Conservation (phyloP, 169 alveolate species). For the Eimeria necatrix region DNA sequence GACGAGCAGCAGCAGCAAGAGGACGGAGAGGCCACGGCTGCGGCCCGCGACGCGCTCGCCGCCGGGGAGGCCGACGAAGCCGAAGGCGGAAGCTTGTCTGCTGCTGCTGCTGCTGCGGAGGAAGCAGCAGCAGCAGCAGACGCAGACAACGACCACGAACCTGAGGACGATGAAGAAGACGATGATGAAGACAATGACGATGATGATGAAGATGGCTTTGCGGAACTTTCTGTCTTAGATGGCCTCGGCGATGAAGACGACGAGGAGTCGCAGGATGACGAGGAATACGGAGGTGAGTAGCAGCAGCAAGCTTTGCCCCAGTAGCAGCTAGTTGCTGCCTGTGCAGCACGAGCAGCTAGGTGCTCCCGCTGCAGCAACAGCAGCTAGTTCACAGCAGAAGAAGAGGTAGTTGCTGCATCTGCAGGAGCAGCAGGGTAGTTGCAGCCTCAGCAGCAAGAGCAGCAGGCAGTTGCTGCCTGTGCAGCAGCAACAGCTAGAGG, state of each 20-base stretch:
- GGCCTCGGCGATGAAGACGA: slow-evolving; percentile 62
- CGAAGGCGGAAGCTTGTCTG: neutral
- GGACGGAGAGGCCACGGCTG: neutral
- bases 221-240: slow-evolving; percentile 6
- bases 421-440: too few species aligned
- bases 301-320: too few species aligned
- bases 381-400: too few species aligned
- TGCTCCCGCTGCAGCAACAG: too few species aligned
- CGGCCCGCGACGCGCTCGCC: neutral
- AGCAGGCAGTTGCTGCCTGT: too few species aligned
- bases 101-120: slow-evolving; percentile 6
- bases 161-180: slow-evolving; percentile 57
- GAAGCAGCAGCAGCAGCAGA: slow-evolving; percentile 32
- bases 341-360: too few species aligned
- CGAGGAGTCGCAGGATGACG: slow-evolving; percentile 10
- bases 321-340: too few species aligned
- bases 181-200: slow-evolving; percentile 39
- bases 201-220: slow-evolving; percentile 51
- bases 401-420: too few species aligned
- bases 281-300: slow-evolving; percentile 11
- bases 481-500: too few species aligned
- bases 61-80: neutral
- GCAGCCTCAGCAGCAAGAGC: too few species aligned
- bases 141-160: neutral
- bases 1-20: neutral